phyloP scores from a whole-genome alignment of 768 basidiomycete species.

The Boletus edulis region DNA sequence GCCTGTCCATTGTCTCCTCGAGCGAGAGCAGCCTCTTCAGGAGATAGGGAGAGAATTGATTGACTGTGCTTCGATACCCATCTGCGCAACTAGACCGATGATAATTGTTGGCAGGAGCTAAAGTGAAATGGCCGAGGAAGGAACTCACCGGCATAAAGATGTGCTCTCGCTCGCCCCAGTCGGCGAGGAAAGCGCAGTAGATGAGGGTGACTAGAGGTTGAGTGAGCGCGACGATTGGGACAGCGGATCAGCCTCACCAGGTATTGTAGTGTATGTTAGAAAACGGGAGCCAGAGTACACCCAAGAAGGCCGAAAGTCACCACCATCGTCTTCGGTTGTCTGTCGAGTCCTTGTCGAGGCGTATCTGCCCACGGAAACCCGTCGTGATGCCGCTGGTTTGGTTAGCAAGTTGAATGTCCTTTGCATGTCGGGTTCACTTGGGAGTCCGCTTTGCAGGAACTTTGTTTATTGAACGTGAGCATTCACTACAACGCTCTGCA shows the following conservation, averaged over 20 bases:
- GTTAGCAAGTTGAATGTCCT: neutral
- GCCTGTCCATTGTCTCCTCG: constrained; percentile 5
- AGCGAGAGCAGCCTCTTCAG: constrained; percentile 44
- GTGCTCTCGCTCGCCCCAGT: constrained; percentile 71
- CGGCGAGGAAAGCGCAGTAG: constrained; percentile 60
- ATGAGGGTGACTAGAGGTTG: constrained; percentile 43
- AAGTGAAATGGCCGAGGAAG: neutral
- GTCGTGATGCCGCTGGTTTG: neutral
- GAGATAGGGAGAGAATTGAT: constrained; percentile 56
- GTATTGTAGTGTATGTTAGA: constrained; percentile 54
- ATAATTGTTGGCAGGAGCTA: neutral
- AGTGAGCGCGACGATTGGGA: neutral
- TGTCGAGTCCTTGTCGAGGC: constrained; percentile 16
- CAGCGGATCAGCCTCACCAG: constrained; percentile 37
- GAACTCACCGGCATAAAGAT: constrained; percentile 63
- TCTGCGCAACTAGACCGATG: constrained; percentile 45
- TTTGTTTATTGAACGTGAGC: no score
- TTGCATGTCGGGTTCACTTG: constrained; percentile 2
- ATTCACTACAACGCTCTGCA: no score
- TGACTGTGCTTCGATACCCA: constrained; percentile 52
- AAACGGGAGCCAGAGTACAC: constrained; percentile 52
- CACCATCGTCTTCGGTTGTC: constrained; percentile 16
- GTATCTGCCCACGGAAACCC: constrained; percentile 2
- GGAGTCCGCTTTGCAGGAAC: neutral
- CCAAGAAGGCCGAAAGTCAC: constrained; percentile 61